phyloP scores from a whole-genome alignment of 768 basidiomycete species.

The Ephemerocybe angulata region DNA sequence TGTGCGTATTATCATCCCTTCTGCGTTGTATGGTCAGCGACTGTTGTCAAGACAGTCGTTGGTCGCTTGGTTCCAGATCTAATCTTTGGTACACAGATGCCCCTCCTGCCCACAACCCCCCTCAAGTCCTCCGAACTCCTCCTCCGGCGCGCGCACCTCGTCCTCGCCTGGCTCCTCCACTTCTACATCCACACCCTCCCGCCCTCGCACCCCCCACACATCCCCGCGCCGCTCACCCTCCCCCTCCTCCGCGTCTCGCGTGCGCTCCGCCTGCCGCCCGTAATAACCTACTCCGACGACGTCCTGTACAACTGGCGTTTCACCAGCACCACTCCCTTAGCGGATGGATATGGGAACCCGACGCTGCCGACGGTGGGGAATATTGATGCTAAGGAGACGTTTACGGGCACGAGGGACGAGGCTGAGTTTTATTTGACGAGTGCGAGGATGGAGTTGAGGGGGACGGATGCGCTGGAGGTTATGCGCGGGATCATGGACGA shows the following conservation, averaged over 20 bases:
- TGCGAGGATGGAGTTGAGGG: constrained; percentile 80
- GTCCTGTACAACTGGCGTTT: constrained; percentile 84
- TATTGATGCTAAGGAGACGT: constrained; percentile 61
- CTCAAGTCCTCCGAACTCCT: constrained; percentile 49
- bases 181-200: constrained; percentile 72
- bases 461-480: constrained; percentile 78
- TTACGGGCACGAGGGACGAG: constrained; percentile 79
- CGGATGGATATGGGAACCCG: constrained; percentile 25
- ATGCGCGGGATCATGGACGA: constrained; percentile 89
- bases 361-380: constrained; percentile 50
- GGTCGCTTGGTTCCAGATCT: constrained; percentile 36
- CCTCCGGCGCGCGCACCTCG: constrained; percentile 69
- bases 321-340: constrained; percentile 28
- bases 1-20: constrained; percentile 28
- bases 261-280: constrained; percentile 76
- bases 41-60: not conserved
- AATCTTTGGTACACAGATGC: too few species aligned
- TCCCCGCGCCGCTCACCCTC: constrained; percentile 68
- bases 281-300: constrained; percentile 88
- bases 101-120: constrained; percentile 43
- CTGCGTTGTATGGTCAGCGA: not conserved
- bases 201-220: constrained; percentile 44
- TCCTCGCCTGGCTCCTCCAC: constrained; percentile 71
- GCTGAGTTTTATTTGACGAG: constrained; percentile 86
- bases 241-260: constrained; percentile 71